Evolutionary conservation across 345 rosid species (phyloP).

Genomic region (Arabis alpina): DNA sequence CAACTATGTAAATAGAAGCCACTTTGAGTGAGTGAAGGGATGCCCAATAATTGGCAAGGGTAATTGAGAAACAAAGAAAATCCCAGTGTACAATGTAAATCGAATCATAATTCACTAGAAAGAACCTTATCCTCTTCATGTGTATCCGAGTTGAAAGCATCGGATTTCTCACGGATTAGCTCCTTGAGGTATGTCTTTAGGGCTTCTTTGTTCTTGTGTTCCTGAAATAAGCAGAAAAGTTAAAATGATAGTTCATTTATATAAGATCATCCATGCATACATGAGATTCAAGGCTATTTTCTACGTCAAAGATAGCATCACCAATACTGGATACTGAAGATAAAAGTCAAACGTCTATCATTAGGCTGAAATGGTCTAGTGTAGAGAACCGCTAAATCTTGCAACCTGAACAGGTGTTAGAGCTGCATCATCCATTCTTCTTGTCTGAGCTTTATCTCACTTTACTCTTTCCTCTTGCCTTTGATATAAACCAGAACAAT

Average conservation of each 20-base stretch:
- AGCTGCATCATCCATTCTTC: slow-evolving; percentile 79
- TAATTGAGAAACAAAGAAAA: slow-evolving; percentile 7
- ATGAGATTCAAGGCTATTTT: slow-evolving; percentile 74
- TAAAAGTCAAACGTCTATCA: slow-evolving; percentile 48
- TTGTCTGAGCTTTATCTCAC: slow-evolving; percentile 70
- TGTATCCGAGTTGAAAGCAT: slow-evolving; percentile 71
- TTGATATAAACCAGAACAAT: slow-evolving; percentile 48
- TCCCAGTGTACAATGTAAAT: not conserved
- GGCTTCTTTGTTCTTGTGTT: slow-evolving; percentile 68
- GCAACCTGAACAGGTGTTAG: slow-evolving; percentile 83
- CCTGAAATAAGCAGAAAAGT: slow-evolving; percentile 45
- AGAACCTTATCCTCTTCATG: slow-evolving; percentile 87
- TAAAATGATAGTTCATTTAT: not conserved
- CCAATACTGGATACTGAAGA: slow-evolving; percentile 78
- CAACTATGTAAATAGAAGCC: slow-evolving; percentile 52
- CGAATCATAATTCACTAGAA: slow-evolving; percentile 2
- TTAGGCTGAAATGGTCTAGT: slow-evolving; percentile 68
- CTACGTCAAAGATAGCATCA: slow-evolving; percentile 94
- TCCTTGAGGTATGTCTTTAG: slow-evolving; percentile 76
- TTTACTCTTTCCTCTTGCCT: slow-evolving; percentile 84
- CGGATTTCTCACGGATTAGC: slow-evolving; percentile 73
- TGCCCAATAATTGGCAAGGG: slow-evolving; percentile 18
- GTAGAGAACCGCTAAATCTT: slow-evolving; percentile 74
- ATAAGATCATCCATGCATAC: slow-evolving; percentile 56
- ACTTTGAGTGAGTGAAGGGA: slow-evolving; percentile 9